phyloP scores from a whole-genome alignment of 2,329 filamentous ascomycete genomes.

The Coleophoma crateriformis region DNA sequence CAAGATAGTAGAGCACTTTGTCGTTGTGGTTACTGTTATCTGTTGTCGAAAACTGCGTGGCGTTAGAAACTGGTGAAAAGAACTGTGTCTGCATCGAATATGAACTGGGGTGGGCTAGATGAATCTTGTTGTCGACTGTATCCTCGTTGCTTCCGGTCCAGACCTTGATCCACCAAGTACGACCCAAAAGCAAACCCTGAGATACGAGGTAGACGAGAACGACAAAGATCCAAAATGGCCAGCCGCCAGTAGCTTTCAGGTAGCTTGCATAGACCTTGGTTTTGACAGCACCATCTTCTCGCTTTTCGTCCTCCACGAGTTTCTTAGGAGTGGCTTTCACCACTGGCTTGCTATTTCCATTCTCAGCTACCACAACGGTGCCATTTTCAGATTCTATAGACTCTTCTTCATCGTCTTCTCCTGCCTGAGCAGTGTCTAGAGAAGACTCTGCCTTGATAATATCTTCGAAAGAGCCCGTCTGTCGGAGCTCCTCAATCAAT shows the following conservation, averaged over 20 bases:
- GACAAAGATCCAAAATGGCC: constrained; percentile 51
- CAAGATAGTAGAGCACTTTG: constrained; percentile 51
- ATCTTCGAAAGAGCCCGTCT: constrained; percentile 47
- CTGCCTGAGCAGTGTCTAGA: constrained; percentile 23
- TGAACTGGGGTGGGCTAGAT: constrained; percentile 12
- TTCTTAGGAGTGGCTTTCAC: constrained; percentile 38
- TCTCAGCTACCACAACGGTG: constrained; percentile 24
- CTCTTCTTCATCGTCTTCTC: constrained; percentile 42
- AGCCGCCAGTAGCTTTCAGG: constrained; percentile 58
- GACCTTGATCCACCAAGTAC: constrained; percentile 57
- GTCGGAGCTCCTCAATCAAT: constrained; percentile 51
- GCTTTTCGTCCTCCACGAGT: constrained; percentile 68
- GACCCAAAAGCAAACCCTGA: constrained; percentile 25
- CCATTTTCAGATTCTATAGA: constrained; percentile 36
- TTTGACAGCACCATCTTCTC: constrained; percentile 64
- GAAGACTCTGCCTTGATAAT: constrained; percentile 46
- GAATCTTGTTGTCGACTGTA: constrained; percentile 5
- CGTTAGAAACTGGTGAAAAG: constrained; percentile 25
- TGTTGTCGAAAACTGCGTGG: not conserved
- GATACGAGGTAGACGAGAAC: constrained; percentile 42
- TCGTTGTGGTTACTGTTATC: not conserved
- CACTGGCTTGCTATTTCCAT: constrained; percentile 34
- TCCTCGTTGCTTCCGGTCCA: constrained; percentile 46
- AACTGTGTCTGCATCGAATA: constrained; percentile 21
- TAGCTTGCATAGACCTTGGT: constrained; percentile 61